Percentiles rank a stretch among this genome's conserved stretches.
These are phyloP conservation scores for Hura crepitans DNA, from an alignment of 441 rosid species.

Conservation along the genomic window DNA sequence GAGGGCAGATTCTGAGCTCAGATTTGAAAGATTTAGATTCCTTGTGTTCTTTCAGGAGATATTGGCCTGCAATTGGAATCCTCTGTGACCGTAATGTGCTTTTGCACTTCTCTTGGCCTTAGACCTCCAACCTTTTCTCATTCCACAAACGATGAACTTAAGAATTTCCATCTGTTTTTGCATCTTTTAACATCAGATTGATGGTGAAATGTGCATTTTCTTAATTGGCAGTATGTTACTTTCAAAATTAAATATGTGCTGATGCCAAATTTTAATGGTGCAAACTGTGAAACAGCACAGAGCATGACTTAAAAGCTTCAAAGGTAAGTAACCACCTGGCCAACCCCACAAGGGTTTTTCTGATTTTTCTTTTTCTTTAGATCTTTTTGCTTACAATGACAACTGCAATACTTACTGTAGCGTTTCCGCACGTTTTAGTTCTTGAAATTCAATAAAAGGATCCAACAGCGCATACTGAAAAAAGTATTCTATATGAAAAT, in stretches of 20 bases:
- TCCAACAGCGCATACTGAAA: too few species aligned
- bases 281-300: not conserved
- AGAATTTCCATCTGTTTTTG: not conserved
- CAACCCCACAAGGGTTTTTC: too few species aligned
- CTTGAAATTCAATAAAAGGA: too few species aligned
- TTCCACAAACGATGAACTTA: not conserved
- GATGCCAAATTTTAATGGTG: not conserved
- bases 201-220: not conserved
- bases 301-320: too few species aligned
- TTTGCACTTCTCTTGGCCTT: not conserved
- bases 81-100: not conserved
- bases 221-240: not conserved
- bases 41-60: not conserved
- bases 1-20: not conserved
- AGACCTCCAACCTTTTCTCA: not conserved
- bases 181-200: not conserved
- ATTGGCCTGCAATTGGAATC: too few species aligned
- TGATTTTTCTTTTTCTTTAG: too few species aligned
- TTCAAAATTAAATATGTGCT: not conserved
- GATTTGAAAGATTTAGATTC: not conserved
- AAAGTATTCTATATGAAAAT: too few species aligned
- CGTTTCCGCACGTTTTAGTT: too few species aligned
- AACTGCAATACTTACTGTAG: too few species aligned
- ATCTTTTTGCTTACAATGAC: too few species aligned
- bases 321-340: too few species aligned